Base-by-base conservation (phyloP, 2,329 filamentous ascomycete genomes). In the Balansia obtecta region DNA sequence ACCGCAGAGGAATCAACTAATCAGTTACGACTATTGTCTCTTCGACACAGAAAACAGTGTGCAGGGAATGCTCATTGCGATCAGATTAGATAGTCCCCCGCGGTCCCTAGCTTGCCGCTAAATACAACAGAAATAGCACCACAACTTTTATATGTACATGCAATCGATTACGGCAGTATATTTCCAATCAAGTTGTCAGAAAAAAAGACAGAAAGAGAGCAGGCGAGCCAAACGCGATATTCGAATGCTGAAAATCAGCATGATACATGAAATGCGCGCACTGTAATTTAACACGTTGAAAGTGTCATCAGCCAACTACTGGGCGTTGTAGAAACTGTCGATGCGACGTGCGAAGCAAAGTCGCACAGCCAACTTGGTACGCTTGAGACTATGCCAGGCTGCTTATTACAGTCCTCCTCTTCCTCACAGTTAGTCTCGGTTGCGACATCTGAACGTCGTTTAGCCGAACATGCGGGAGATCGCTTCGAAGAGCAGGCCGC, bases 401-500 rank as follows among this genome's bases (percentile, higher is more conserved):
- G 34, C 15, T 37, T 12, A 37, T 37, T 37, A 13, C 5, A 15
- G 13, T 27, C 37, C 10, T 42, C 10, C 32, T 37, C 8, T 27
- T 43, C 7, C 16, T 43, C 15, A 13, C 27, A 38, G 11, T 30
- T 3, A 10, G n/a, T 7, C 8, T 41, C 13, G 38, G 42, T n/a
- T 22, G 12, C 10, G 37, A n/a, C n/a, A 9, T 20, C 1, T 22
- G 12, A 5, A 13, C 4, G n/a, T 34, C 18, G 15, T 30, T 38
- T 62, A 69, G 30, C 58, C 56, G 62, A 76, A 75, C 65, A 80
- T 71, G 58, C 76, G 75, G 42, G 76, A 73, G 54, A 81, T 58
- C 49, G 71, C 66, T 64, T 82, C 78, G 60, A 81, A 79, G 57
- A 80, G 54, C 30, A 82, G 68, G 38, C 79, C 79, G 53, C 79